Evolutionary conservation across 306 rosid genomes (phyloP).

Genomic region (Castanospermum australe): DNA sequence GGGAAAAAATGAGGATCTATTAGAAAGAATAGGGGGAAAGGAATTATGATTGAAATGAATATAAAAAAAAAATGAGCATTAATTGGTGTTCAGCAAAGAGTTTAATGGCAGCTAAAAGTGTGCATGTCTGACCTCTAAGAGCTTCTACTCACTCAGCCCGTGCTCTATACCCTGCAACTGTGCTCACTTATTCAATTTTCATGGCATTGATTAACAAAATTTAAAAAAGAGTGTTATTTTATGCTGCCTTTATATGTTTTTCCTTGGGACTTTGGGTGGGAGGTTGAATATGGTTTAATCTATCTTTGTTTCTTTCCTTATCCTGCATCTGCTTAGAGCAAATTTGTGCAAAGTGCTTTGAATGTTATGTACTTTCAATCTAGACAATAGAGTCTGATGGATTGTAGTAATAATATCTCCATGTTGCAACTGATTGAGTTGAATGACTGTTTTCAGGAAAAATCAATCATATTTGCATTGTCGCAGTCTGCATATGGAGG

Average conservation of each 20-base stretch:
- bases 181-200: neutral
- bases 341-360: slow-evolving; percentile 17
- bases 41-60: neutral
- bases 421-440: slow-evolving; percentile 30
- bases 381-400: slow-evolving; percentile 7
- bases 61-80: neutral
- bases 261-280: neutral
- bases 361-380: slow-evolving; percentile 1
- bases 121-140: neutral
- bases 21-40: neutral
- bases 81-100: neutral
- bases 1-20: neutral
- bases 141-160: neutral
- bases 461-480: slow-evolving; percentile 69
- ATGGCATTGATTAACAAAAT: too few species aligned
- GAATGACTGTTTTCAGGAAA: slow-evolving; percentile 69
- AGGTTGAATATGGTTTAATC: neutral
- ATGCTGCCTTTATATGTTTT: neutral
- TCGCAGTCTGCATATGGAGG: slow-evolving; percentile 92
- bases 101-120: neutral
- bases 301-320: neutral
- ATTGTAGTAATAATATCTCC: neutral
- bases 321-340: slow-evolving; percentile 4
- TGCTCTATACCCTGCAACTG: neutral
- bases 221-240: neutral